A percentile compares a stretch with the other conserved stretches of the same genome.
Conservation (phyloP, 1,284 basidiomycete species). For the Marasmius fiardii region DNA sequence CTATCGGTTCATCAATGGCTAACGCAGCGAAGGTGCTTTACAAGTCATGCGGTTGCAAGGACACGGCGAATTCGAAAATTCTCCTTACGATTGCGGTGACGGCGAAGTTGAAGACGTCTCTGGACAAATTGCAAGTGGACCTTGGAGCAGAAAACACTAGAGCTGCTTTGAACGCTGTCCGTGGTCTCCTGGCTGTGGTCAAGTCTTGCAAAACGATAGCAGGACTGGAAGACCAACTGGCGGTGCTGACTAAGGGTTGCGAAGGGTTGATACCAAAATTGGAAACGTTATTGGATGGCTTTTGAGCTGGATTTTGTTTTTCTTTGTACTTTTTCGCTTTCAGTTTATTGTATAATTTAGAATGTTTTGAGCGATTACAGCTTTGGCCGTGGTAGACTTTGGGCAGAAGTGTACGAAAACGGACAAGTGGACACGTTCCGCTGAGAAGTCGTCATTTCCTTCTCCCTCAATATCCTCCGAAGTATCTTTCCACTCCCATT, state of each 20-base stretch:
- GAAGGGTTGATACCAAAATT: not conserved
- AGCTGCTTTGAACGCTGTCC: not conserved
- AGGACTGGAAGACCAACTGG: not conserved
- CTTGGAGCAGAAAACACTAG: not conserved
- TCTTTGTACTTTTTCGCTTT: not conserved
- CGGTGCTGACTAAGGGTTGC: not conserved
- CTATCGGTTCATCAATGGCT: not conserved
- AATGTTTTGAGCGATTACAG: no score
- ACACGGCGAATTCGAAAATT: not conserved
- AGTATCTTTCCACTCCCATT: conserved; percentile 50
- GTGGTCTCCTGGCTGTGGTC: not conserved
- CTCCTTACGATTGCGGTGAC: not conserved
- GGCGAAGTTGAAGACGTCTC: not conserved
- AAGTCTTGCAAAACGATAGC: not conserved
- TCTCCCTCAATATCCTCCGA: conserved; percentile 23
- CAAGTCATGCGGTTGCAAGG: not conserved
- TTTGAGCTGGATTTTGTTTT: not conserved
- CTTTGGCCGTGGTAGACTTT: no score
- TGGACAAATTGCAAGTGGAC: not conserved
- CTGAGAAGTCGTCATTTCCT: not conserved
- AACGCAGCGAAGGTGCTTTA: not conserved
- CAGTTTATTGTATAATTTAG: not conserved
- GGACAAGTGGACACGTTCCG: no score
- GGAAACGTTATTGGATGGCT: not conserved
- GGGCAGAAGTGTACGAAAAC: no score